Evolutionary conservation across 2,329 filamentous ascomycete species (phyloP), one percentile per base, ranked within the genome.

Genomic region (Coniochaeta sp.): DNA sequence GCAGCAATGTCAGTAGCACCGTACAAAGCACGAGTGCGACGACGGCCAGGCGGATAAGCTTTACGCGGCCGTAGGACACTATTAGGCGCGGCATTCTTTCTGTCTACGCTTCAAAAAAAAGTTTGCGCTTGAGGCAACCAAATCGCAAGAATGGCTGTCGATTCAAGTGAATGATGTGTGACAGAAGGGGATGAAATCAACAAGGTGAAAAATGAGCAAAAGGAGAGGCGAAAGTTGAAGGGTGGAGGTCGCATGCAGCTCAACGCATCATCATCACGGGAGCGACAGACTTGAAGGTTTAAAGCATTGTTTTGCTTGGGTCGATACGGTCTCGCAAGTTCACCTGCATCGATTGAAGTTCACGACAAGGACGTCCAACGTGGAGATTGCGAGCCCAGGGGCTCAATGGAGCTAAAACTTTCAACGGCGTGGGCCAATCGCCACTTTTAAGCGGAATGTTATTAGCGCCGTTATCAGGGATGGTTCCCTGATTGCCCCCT

Each of bases 91-190:
- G 34, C 22, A 58, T 58, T 16, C 5, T 31, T 22, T 19, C 38
- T 24, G 33, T 44, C 9, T 28, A 28, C 68, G 22, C 34, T 54
- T 68, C 72, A 47, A 38, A 17, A n/a, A n/a, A n/a, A n/a, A n/a
- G n/a, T n/a, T 40, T 9, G 17, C 38, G 38, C 38, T 17, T 19
- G 17, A 40, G n/a, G 16, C 38, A n/a, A n/a, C 6, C 38, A n/a
- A 11, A n/a, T n/a, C 9, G 38, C 9, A n/a, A 40, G 38, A 19
- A 40, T 17, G 16, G n/a, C 3, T 40, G 17, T n/a, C 28, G 16
- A 44, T 9, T 5, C 6, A 47, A 47, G 19, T 22, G 43, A 47
- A 12, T 47, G 43, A 12, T 26, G 22, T 26, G 47, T 28, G 26
- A 31, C 16, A 31, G 47, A 52, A 14, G 6, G n/a, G 2, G 24